These are phyloP conservation scores for Chiua virens DNA, from an alignment of 768 basidiomycete species.

Conservation along the genomic window DNA sequence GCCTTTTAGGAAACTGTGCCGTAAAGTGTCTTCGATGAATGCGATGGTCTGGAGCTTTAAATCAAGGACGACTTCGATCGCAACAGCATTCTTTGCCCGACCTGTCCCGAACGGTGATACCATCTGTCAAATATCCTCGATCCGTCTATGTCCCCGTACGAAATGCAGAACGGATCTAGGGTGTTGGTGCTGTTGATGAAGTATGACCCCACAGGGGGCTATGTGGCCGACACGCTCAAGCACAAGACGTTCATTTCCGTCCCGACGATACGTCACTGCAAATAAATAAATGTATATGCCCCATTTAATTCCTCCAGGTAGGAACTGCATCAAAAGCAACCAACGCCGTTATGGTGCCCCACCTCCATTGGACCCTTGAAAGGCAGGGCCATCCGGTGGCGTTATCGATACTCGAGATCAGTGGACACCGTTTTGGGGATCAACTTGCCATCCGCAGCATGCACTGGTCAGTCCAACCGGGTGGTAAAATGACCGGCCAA, in stretches of 20 bases:
- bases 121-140: neutral
- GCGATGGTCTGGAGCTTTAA: too few species aligned
- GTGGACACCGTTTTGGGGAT: neutral
- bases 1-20: neutral
- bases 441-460: constrained; percentile 2
- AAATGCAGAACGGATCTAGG: neutral
- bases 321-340: neutral
- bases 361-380: too few species aligned
- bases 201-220: neutral
- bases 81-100: neutral
- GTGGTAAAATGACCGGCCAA: neutral
- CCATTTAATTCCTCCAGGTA: neutral
- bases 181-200: neutral
- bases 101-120: neutral
- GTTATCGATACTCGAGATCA: neutral
- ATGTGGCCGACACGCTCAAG: neutral
- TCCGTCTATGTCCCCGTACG: neutral
- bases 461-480: neutral
- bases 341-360: neutral
- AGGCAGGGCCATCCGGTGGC: neutral
- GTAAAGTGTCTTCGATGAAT: neutral
- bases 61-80: neutral
- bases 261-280: neutral
- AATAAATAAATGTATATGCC: neutral
- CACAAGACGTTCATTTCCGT: constrained; percentile 12